Percentiles rank a stretch among this genome's conserved stretches.
phyloP scores from a whole-genome alignment of 108 stramenopile genomes.

The Cafeteria roenbergensis region DNA sequence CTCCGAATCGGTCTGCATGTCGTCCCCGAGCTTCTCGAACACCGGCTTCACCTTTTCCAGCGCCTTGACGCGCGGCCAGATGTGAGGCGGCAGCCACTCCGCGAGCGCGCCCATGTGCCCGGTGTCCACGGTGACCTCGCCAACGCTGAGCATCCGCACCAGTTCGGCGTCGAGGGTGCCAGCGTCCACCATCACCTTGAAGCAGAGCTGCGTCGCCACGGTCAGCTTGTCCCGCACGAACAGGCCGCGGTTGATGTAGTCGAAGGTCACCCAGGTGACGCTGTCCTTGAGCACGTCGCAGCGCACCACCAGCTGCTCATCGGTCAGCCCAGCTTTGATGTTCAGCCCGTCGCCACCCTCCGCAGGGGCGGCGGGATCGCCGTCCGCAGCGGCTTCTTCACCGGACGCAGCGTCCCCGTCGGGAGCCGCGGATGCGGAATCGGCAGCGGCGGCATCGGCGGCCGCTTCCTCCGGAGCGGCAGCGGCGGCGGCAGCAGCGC shows the following conservation, averaged over 20 bases:
- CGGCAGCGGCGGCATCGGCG: conserved; percentile 14
- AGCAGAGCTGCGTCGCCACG: conserved; percentile 52
- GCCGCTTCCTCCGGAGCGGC: neutral
- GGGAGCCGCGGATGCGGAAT: conserved; percentile 7
- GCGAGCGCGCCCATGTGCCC: conserved; percentile 40
- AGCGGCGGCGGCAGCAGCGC: neutral
- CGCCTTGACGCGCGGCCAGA: conserved; percentile 62
- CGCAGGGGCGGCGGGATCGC: neutral
- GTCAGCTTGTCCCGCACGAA: conserved; percentile 63
- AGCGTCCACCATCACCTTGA: conserved; percentile 55
- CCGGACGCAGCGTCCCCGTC: neutral
- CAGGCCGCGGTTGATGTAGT: conserved; percentile 57
- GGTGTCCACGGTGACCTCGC: conserved; percentile 31
- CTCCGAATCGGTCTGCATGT: conserved; percentile 58
- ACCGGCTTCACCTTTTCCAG: conserved; percentile 38
- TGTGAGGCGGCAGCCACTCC: conserved; percentile 56
- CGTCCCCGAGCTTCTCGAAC: conserved; percentile 55
- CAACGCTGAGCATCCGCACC: conserved; percentile 46
- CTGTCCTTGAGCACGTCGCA: conserved; percentile 45
- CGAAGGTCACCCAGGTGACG: conserved; percentile 54
- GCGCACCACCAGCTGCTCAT: conserved; percentile 43
- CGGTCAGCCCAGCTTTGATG: conserved; percentile 23
- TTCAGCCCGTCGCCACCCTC: neutral
- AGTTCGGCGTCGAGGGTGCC: conserved; percentile 39
- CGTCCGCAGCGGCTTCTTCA: neutral